These are phyloP conservation scores for Rhizophagus sp. DNA, from an alignment of 192 early-diverging fungal species.

Conservation along the genomic window DNA sequence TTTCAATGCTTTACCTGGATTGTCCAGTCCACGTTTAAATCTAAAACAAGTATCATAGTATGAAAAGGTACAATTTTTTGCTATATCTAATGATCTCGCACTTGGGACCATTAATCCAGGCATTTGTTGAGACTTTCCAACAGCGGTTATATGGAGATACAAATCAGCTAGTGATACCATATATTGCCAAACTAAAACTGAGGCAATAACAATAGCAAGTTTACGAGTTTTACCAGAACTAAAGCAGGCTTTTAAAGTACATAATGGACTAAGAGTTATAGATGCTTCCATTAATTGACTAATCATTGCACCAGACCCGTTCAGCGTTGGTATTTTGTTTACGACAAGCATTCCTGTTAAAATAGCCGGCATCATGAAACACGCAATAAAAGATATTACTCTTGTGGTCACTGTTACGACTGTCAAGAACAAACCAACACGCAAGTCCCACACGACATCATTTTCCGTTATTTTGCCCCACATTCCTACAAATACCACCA, in stretches of 20 bases:
- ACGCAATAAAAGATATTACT: not conserved
- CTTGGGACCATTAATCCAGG: not conserved
- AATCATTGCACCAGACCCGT: not conserved
- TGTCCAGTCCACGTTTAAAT: not conserved
- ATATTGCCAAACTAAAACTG: not conserved
- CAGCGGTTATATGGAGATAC: not conserved
- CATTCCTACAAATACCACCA: not conserved
- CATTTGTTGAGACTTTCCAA: not conserved
- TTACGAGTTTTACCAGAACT: not conserved
- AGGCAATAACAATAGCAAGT: not conserved
- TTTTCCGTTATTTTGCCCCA: not conserved
- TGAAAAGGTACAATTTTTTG: not conserved
- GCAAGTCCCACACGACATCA: not conserved
- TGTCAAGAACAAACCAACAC: not conserved
- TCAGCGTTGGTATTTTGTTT: not conserved
- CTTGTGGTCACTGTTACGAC: not conserved
- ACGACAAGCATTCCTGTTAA: not conserved
- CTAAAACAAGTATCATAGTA: not conserved
- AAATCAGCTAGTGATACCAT: not conserved
- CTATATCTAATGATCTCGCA: not conserved
- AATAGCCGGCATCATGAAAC: conserved; percentile 1
- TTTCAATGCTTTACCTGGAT: not conserved
- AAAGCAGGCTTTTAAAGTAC: conserved; percentile 2
- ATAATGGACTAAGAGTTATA: not conserved
- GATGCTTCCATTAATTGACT: not conserved